A percentile compares a stretch with the other conserved stretches of the same genome.
Conservation (phyloP, 768 basidiomycete genomes). For the Lentinula raphanica region DNA sequence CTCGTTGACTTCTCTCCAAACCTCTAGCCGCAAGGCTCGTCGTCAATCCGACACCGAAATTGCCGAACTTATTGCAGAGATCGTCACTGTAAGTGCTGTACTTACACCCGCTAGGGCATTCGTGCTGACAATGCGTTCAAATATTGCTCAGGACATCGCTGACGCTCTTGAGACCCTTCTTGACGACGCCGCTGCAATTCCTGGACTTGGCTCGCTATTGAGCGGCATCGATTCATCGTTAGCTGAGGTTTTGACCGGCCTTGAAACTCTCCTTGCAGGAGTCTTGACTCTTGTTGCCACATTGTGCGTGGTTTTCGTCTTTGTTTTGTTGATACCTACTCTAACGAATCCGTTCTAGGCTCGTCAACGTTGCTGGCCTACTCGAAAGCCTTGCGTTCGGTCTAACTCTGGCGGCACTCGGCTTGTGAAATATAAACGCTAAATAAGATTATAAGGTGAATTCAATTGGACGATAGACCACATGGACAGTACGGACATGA, state of each 20-base stretch:
- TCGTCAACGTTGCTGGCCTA: slow-evolving; percentile 3
- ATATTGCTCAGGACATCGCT: slow-evolving; percentile 14
- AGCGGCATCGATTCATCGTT: slow-evolving; percentile 20
- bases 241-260: slow-evolving; percentile 19
- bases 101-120: too few relatives aligned
- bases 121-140: background rate
- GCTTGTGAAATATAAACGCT: background rate
- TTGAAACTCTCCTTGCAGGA: slow-evolving; percentile 23
- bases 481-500: too few relatives aligned
- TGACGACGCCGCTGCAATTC: slow-evolving; percentile 15
- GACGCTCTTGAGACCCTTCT: slow-evolving; percentile 18
- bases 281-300: slow-evolving; percentile 23
- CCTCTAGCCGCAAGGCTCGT: slow-evolving; percentile 8
- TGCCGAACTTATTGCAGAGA: slow-evolving; percentile 19
- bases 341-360: background rate
- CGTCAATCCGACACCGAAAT: slow-evolving; percentile 22
- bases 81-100: slow-evolving; percentile 17
- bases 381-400: background rate
- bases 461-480: too few relatives aligned
- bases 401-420: slow-evolving; percentile 5
- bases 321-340: background rate
- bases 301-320: slow-evolving; percentile 12
- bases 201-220: slow-evolving; percentile 17
- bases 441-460: too few relatives aligned
- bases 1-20: slow-evolving; percentile 13